A percentile compares a stretch with the other conserved stretches of the same genome.
These are phyloP conservation scores for Floccularia luteovirens DNA, from an alignment of 768 basidiomycete genomes.

Conservation along the genomic window DNA sequence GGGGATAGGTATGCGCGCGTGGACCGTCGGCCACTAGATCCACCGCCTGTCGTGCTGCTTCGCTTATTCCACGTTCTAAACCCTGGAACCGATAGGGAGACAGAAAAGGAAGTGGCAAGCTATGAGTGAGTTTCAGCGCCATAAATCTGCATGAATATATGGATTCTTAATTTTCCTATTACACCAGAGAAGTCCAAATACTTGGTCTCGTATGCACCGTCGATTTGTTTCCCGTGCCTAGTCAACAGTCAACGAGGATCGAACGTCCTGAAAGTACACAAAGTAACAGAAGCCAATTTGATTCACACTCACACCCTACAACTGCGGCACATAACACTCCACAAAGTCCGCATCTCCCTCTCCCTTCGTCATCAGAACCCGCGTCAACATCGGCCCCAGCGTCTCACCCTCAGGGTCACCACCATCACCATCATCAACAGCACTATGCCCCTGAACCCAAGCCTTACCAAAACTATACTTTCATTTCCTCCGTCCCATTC, in stretches of 20 bases:
- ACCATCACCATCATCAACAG: slow-evolving; percentile 2
- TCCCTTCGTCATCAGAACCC: slow-evolving; percentile 1
- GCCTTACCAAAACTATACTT: too few species aligned
- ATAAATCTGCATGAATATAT: neutral
- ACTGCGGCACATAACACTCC: too few species aligned
- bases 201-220: slow-evolving; percentile 71
- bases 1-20: slow-evolving; percentile 46
- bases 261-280: slow-evolving; percentile 4
- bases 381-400: neutral
- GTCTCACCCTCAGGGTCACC: slow-evolving; percentile 5
- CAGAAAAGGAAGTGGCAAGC: slow-evolving; percentile 32
- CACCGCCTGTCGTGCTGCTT: slow-evolving; percentile 54
- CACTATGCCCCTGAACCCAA: too few species aligned
- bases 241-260: too few species aligned
- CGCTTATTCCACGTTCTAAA: slow-evolving; percentile 39
- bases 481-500: too few species aligned
- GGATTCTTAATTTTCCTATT: slow-evolving; percentile 7
- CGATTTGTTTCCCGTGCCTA: slow-evolving; percentile 62
- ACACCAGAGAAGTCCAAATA: slow-evolving; percentile 47
- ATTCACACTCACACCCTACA: too few species aligned
- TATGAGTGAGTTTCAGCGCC: slow-evolving; percentile 34
- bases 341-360: too few species aligned
- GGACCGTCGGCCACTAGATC: slow-evolving; percentile 59
- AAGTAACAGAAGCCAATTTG: slow-evolving; percentile 3
- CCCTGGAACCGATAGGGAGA: slow-evolving; percentile 28